phyloP scores from a whole-genome alignment of 2,329 filamentous ascomycete genomes.

The Neofusicoccum kwambonambiense region DNA sequence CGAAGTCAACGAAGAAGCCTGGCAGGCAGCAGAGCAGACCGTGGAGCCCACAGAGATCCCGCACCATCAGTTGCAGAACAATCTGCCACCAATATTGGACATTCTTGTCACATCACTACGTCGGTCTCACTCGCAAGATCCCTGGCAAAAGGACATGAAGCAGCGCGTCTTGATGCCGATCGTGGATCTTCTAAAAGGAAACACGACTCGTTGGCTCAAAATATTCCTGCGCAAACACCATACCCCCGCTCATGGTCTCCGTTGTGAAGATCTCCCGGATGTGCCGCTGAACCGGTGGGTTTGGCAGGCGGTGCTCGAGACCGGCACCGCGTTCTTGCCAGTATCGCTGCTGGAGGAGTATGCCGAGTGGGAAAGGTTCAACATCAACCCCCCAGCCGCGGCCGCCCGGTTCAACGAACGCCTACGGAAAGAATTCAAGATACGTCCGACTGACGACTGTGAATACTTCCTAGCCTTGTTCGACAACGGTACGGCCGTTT shows the following conservation, averaged over 20 bases:
- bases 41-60: constrained; percentile 17
- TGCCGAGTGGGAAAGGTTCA: constrained; percentile 23
- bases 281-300: constrained; percentile 6
- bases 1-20: constrained; percentile 31
- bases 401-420: constrained; percentile 26
- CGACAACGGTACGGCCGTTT: constrained; percentile 13
- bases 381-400: constrained; percentile 24
- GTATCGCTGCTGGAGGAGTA: constrained; percentile 26
- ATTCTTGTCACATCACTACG: neutral
- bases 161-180: constrained; percentile 24
- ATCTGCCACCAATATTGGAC: neutral
- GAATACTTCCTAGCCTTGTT: constrained; percentile 30
- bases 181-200: constrained; percentile 19
- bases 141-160: constrained; percentile 15
- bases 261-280: neutral
- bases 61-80: neutral
- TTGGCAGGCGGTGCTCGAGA: constrained; percentile 14
- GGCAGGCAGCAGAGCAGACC: constrained; percentile 27
- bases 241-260: neutral
- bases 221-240: constrained; percentile 28
- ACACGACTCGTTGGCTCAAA: constrained; percentile 25
- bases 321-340: constrained; percentile 22
- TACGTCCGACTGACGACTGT: constrained; percentile 3
- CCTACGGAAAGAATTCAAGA: constrained; percentile 18
- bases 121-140: neutral